Evolutionary conservation across 495 filamentous ascomycete species (phyloP), one percentile per base, ranked within the genome.

Genomic region (Articulospora tetracladia): DNA sequence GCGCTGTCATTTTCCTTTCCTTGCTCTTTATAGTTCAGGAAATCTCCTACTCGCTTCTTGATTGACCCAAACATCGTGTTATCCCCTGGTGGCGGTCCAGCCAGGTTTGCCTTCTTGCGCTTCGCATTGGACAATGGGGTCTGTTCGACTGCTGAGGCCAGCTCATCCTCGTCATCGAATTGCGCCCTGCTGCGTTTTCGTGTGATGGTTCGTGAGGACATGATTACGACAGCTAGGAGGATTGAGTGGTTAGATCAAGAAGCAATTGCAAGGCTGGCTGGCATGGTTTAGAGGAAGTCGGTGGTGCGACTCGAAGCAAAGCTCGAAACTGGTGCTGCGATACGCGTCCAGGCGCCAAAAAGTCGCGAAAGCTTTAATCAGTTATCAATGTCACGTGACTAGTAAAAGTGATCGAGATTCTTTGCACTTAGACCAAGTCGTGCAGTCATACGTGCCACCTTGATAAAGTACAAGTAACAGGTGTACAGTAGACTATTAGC

Each of bases 131-230:
- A 44, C 8, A 55, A 32, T 24, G 63, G 63, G 30, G 61, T 59
- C 1, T 3, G 19, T 23, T 15, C 19, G 1, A 10, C 53, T 20
- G 53, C 22, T 11, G 53, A 52, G 22, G 53, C 48, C 13, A 59
- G 36, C 48, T 60, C 58, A 28, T 64, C 62, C 8, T 59, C 25
- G 0, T 60, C 57, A 24, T 19, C 25, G 17, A 53, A 20, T 10
- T 39, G 50, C 30, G 62, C 54, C 48, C 57, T 57, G 25, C 34
- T 57, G 46, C 62, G 62, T 54, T 64, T 64, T 8, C 57, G 57
- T 6, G n/a, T 53, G 4, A 25, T 15, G 44, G 28, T 46, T 46
- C 47, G 12, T 28, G 57, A 12, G n/a, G 50, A 26, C 50, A 53
- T 53, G 2, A 30, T 30, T 30, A 13, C 7, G 25, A 53, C n/a